Evolutionary conservation across 2,329 filamentous ascomycete genomes (phyloP), one percentile per base, ranked within the genome.

Genomic region (Chaetomiaceae sp.): DNA sequence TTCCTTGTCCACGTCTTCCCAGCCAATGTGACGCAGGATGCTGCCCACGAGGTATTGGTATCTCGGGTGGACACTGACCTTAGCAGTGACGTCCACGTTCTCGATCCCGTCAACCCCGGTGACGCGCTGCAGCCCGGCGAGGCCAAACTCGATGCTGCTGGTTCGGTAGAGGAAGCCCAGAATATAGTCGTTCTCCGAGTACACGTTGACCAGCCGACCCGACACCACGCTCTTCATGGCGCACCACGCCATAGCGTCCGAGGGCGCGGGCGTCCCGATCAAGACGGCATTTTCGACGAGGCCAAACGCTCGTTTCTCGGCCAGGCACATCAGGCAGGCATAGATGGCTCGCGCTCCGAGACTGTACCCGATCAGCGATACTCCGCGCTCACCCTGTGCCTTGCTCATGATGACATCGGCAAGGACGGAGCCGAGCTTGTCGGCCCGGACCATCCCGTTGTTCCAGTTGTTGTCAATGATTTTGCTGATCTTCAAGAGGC

Each of bases 181-280:
- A 20, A 96, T 83, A 58, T 89, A 90, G 66, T 97, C 92, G 41
- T 89, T 87, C 45, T 86, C 83, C 1, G 88, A 95, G 66, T 85
- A 96, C 3, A 93, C 89, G 60, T 96, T 97, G 63, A 96, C 78
- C n/a, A 96, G 74, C 19, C 90, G 82, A 0, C 91, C 90, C 35
- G 82, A 78, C 4, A 95, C 89, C 2, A 92, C 87, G 52, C 82
- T 85, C 56, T 87, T 83, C 63, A 96, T 78, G 5, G 82, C 76
- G 23, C 86, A 76, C 91, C 92, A 96, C 47, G 87, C 82, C 7
- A 77, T 74, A 2, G 77, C 77, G 19, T 86, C 79, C 1, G 86
- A 82, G 0, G 91, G 89, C 5, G 85, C 84, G 0, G 92, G 90
- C 0, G 87, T 78, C 1, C 92, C 92, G 65, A 96, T 89, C 47